phyloP scores from a whole-genome alignment of 306 rosid genomes.

The Arachis stenosperma region DNA sequence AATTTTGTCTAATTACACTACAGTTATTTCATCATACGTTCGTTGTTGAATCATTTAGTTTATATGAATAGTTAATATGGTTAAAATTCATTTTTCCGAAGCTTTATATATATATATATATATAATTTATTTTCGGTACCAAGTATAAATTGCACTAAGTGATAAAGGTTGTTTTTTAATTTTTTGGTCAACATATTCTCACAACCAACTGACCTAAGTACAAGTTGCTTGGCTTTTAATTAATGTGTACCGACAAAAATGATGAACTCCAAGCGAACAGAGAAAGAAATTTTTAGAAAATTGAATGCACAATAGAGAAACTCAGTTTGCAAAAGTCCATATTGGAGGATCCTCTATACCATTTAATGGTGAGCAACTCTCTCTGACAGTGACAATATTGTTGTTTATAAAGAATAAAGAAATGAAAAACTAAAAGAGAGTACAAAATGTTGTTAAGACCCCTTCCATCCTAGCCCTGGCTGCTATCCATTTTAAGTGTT shows the following conservation, averaged over 20 bases:
- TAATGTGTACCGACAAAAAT: neutral
- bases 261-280: neutral
- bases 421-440: neutral
- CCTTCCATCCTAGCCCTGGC: neutral
- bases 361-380: neutral
- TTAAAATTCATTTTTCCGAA: conserved; percentile 3
- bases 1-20: neutral
- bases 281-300: neutral
- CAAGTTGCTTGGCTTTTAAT: neutral
- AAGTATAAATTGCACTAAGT: neutral
- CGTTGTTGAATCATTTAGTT: neutral
- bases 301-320: neutral
- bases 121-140: neutral
- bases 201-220: too few relatives aligned
- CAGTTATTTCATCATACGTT: neutral
- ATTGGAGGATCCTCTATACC: neutral
- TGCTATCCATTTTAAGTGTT: neutral
- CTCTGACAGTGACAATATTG: neutral
- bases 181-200: too few relatives aligned
- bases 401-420: neutral
- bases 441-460: neutral
- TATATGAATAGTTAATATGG: conserved; percentile 11
- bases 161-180: neutral
- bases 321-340: neutral
- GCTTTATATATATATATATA: neutral